Base-by-base conservation (phyloP, 768 basidiomycete species). In the Rhizopogon salebrosus region DNA sequence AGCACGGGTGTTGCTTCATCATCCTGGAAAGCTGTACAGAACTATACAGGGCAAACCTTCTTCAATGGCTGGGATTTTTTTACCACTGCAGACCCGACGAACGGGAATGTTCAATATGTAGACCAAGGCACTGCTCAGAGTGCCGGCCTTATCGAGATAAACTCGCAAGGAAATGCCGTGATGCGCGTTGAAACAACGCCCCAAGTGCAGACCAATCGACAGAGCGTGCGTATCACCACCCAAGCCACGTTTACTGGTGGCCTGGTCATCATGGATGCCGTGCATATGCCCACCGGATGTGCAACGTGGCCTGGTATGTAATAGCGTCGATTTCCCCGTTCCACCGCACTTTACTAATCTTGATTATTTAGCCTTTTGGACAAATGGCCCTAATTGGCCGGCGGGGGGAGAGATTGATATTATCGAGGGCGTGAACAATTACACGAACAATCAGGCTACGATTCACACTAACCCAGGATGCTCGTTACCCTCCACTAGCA, bases 221-320 rank as follows among this genome's bases (percentile, higher is more conserved):
- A 82, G 67, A 86, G 87, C 57, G 78, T 95, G 36, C 84, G 94
- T 57, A 87, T 98, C 58, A 83, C 82, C 43, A 83, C 86, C 0
- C 64, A 82, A 26, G 66, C 72, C 48, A 68, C 72, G 3, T 87
- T 80, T 62, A 87, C 79, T 31, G 81, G 82, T 7, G 85, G 79
- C 35, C 74, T 97, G 34, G 75, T 93, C 56, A 74, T 94, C 41
- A 77, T 94, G 76, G 92, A 95, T 68, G 80, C 90, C 23, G 76
- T 83, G 23, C 92, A 95, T 65, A 92, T 94, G 86, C 92, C 92
- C 7, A 84, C 84, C 0, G 93, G 92, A 13, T 95, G 92, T 68
- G 92, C 85, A 35, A 85, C 84, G 23, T 93, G 91, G 92, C 90
- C 89, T 53, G 76, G 73, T 73, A 53, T 37, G 59, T 60, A 22